Evolutionary conservation across 768 basidiomycete species (phyloP), one percentile per base, ranked within the genome.

Genomic region (Boletus subparvulus): DNA sequence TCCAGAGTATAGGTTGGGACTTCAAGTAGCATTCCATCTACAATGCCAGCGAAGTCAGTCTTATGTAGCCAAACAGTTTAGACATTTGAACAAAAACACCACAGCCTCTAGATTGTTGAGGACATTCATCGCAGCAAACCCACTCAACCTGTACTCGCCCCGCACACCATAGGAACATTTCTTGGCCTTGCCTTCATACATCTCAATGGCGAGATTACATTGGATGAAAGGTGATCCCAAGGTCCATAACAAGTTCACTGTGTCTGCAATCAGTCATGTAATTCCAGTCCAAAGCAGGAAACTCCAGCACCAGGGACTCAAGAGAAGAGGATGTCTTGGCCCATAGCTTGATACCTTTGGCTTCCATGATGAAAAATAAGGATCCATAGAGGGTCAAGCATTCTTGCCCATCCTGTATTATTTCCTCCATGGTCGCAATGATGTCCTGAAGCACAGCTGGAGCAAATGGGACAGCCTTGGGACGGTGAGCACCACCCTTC

Each of bases 141-240:
- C 58, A 47, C 60, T 50, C 28, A 60, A 3, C 4, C 54, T 13
- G 6, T 61, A 60, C 5, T 61, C 50, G 12, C 55, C 61, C 0
- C 37, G 7, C 0, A 61, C 54, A 1, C 61, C 54, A 61, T 61
- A 61, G 0, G 54, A 51, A 0, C 37, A 4, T 1, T 49, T 5
- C 32, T 61, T 60, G 14, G 50, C 57, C 17, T 49, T 39, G 0
- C 55, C 47, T 0, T 28, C 9, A 42, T 55, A 55, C 28, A 54
- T 42, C 16, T 17, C 1, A 1, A 54, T 54, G 9, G 54, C 39
- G 3, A n/a, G 47, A 1, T 17, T 35, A 28, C 47, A 54, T 28
- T 3, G 44, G 36, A 24, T 54, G 45, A 17, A 54, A 17, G 4
- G 16, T n/a, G 3, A 49, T 50, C 1, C 54, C 54, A 13, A 50